Conservation (phyloP, 108 stramenopile species). For the Pseudonitzschia delicatissima region DNA sequence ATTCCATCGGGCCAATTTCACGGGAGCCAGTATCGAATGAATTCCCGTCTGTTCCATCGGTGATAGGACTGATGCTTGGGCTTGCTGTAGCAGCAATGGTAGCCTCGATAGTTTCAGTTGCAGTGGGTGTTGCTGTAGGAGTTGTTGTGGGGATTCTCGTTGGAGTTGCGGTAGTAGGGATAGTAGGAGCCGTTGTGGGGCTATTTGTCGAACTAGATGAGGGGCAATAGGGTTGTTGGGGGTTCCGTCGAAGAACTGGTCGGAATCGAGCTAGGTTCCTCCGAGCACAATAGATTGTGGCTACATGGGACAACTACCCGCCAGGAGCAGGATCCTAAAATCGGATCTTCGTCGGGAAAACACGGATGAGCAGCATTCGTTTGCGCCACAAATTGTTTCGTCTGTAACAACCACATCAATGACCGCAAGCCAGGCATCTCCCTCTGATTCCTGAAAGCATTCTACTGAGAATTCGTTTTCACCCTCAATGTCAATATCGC, state of each 20-base stretch:
- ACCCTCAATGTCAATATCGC: not conserved
- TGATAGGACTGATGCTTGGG: no score
- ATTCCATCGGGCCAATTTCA: no score
- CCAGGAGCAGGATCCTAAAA: not conserved
- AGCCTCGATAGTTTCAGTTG: no score
- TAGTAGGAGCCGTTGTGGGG: not conserved
- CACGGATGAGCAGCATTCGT: not conserved
- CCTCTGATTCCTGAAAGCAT: not conserved
- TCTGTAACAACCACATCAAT: not conserved
- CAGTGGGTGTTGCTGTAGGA: no score
- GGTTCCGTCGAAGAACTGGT: not conserved
- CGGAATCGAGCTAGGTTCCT: not conserved
- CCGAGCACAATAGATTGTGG: not conserved
- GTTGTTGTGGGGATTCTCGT: no score
- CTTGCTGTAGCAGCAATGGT: no score
- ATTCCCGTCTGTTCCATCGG: no score
- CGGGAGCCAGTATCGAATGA: no score
- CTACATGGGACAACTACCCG: not conserved
- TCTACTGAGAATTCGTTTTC: not conserved
- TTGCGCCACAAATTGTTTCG: not conserved
- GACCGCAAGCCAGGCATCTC: not conserved
- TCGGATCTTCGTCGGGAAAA: not conserved
- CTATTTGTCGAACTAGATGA: not conserved
- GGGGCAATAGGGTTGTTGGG: not conserved
- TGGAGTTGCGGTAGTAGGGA: no score